These are phyloP conservation scores for Myochromella boudieri DNA, from an alignment of 768 basidiomycete species.

Conservation along the genomic window DNA sequence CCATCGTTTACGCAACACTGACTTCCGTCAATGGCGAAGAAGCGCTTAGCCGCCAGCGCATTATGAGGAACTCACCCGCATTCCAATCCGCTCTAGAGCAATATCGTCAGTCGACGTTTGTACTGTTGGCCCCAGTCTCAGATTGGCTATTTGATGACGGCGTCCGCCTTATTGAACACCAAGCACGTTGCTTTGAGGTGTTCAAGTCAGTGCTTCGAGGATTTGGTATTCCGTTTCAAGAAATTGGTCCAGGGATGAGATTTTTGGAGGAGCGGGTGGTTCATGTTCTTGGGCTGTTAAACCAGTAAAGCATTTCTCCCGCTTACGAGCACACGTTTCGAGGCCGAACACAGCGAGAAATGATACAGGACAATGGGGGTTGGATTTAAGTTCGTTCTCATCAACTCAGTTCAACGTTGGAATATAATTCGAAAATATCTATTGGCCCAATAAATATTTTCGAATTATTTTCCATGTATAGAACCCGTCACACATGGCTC, in stretches of 20 bases:
- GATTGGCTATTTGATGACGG: constrained; percentile 70
- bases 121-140: constrained; percentile 53
- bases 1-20: constrained; percentile 60
- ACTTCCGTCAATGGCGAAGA: constrained; percentile 38
- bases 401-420: not conserved
- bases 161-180: constrained; percentile 53
- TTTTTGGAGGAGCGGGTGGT: constrained; percentile 37
- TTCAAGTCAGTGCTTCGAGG: constrained; percentile 40
- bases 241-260: constrained; percentile 45
- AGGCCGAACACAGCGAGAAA: no score
- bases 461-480: no score
- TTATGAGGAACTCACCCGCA: constrained; percentile 32
- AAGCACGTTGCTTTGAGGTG: constrained; percentile 34
- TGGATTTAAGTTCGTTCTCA: no score
- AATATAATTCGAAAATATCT: not conserved
- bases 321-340: no score
- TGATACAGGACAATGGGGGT: no score
- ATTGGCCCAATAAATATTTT: no score
- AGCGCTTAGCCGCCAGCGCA: constrained; percentile 29
- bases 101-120: constrained; percentile 49
- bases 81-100: constrained; percentile 41
- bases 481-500: no score
- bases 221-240: constrained; percentile 42
- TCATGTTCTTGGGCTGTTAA: constrained; percentile 17
- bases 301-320: no score